phyloP scores from a whole-genome alignment of 768 basidiomycete species.

The Russula vinacea region DNA sequence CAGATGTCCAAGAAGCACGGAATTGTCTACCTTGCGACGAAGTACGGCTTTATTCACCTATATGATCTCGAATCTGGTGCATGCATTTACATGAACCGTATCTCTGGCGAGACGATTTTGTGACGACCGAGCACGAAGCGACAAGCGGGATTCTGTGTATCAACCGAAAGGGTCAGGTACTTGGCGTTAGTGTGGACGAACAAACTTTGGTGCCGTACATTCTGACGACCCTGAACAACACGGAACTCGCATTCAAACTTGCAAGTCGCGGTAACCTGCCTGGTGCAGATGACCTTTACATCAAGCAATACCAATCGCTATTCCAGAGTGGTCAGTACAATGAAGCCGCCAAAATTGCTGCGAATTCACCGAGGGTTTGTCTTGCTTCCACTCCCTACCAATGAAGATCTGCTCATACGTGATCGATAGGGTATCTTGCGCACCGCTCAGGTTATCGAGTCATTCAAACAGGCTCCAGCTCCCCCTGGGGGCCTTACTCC shows the following conservation, averaged over 20 bases:
- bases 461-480: slow-evolving; percentile 94
- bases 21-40: slow-evolving; percentile 95
- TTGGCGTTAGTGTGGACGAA: slow-evolving; percentile 96
- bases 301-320: slow-evolving; percentile 89
- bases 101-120: slow-evolving; percentile 99
- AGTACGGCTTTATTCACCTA: slow-evolving; percentile 98
- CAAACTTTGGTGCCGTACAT: slow-evolving; percentile 95
- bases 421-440: slow-evolving; percentile 79
- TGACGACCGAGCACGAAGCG: slow-evolving; percentile 93
- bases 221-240: slow-evolving; percentile 89
- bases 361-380: slow-evolving; percentile 87
- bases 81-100: slow-evolving; percentile 99
- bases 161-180: slow-evolving; percentile 98
- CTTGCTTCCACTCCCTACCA: neutral
- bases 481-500: slow-evolving; percentile 88
- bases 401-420: slow-evolving; percentile 16
- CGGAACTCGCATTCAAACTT: slow-evolving; percentile 96
- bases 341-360: slow-evolving; percentile 96
- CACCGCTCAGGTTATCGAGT: slow-evolving; percentile 92
- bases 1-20: slow-evolving; percentile 97
- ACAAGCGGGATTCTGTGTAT: slow-evolving; percentile 97
- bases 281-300: slow-evolving; percentile 95
- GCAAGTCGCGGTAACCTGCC: slow-evolving; percentile 95
- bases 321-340: slow-evolving; percentile 86
- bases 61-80: slow-evolving; percentile 97